These are phyloP conservation scores for Pilatotrama ljubarskyi DNA, from an alignment of 768 basidiomycete species.

Conservation along the genomic window DNA sequence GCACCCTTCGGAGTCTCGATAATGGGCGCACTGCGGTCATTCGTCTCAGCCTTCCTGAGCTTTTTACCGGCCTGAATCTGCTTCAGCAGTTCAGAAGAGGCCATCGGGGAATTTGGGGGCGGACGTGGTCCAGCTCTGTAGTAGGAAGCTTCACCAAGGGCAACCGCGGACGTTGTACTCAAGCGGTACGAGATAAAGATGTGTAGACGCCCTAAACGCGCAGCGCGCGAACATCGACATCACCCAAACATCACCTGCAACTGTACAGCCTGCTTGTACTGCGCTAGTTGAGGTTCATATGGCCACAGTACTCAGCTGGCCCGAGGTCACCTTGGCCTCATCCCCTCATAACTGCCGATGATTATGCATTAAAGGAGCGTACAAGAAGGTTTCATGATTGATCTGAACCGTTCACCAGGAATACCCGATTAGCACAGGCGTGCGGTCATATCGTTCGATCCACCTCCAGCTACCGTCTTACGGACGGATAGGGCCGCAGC, in stretches of 20 bases:
- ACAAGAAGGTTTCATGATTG: background rate
- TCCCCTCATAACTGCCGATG: too few species aligned
- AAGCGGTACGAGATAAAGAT: background rate
- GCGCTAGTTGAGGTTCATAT: too few species aligned
- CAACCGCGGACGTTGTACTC: background rate
- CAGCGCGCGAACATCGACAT: slow-evolving; percentile 5
- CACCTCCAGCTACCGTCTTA: background rate
- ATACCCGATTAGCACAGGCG: background rate
- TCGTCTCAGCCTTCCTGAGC: slow-evolving; percentile 80
- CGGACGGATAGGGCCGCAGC: background rate
- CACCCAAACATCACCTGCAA: background rate
- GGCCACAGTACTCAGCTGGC: too few species aligned
- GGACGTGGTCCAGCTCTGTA: too few species aligned
- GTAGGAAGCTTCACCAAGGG: background rate
- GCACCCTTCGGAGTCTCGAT: slow-evolving; percentile 49
- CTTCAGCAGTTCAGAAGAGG: slow-evolving; percentile 71
- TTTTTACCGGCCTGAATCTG: slow-evolving; percentile 82
- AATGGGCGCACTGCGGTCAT: slow-evolving; percentile 74
- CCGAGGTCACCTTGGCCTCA: too few species aligned
- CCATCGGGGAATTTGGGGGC: slow-evolving; percentile 44
- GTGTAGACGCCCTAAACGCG: background rate
- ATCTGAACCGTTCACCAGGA: background rate
- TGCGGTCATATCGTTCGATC: background rate
- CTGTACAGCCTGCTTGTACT: too few species aligned
- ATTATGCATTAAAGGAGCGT: background rate